A percentile compares a stretch with the other conserved stretches of the same genome.
phyloP scores from a whole-genome alignment of 108 stramenopile genomes.

The Licmophora abbreviata region DNA sequence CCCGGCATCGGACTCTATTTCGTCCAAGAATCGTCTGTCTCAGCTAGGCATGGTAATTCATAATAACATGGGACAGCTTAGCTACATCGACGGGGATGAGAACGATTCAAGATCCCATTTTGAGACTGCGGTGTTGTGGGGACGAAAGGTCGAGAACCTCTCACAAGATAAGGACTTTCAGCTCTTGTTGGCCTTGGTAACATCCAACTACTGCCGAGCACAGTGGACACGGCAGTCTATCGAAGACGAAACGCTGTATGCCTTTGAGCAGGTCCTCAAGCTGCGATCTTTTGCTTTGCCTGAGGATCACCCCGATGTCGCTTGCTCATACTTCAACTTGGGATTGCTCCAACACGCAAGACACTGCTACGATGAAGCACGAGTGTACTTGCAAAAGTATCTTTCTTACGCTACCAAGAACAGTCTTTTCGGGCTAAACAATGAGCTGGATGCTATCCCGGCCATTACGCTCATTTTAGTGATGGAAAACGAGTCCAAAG shows the following conservation, averaged over 20 bases:
- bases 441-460: slow-evolving; percentile 24
- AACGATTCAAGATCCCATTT: slow-evolving; percentile 19
- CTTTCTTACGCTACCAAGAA: slow-evolving; percentile 11
- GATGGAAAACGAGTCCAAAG: slow-evolving; percentile 30
- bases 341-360: slow-evolving; percentile 26
- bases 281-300: slow-evolving; percentile 17
- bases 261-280: slow-evolving; percentile 22
- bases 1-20: too few species aligned
- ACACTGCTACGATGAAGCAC: slow-evolving; percentile 10
- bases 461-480: slow-evolving; percentile 28
- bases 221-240: slow-evolving; percentile 28
- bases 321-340: slow-evolving; percentile 29
- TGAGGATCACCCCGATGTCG: slow-evolving; percentile 33
- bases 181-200: slow-evolving; percentile 20
- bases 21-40: slow-evolving; percentile 10
- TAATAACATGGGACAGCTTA: slow-evolving; percentile 42
- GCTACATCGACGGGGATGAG: slow-evolving; percentile 23
- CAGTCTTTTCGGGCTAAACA: neutral
- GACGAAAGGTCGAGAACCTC: neutral
- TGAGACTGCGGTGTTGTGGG: slow-evolving; percentile 17
- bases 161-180: slow-evolving; percentile 5
- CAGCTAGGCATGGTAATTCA: slow-evolving; percentile 21
- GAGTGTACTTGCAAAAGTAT: slow-evolving; percentile 26
- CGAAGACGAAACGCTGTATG: slow-evolving; percentile 5
- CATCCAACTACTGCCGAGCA: slow-evolving; percentile 37